Evolutionary conservation across 768 basidiomycete genomes (phyloP), one percentile per base, ranked within the genome.

Genomic region (Sporobolomyces phaffii): DNA sequence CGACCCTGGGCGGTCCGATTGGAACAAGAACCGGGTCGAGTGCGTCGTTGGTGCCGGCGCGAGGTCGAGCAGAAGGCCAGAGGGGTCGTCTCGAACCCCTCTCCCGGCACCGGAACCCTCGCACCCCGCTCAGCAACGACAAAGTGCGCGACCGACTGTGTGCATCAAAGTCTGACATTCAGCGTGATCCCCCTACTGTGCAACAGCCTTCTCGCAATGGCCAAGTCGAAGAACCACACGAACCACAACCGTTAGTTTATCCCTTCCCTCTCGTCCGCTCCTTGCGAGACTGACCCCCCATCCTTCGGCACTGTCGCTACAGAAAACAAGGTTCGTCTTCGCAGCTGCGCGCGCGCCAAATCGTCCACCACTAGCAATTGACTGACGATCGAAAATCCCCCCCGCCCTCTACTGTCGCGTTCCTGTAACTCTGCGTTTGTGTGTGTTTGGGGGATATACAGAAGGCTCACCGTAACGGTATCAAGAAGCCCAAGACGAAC

Each of bases 391-490:
- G n/a, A 18, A 34, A 34, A 18, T 38, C 53, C n/a, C 17, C 20
- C 51, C 33, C 51, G 24, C 34, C 53, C 34, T 54, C 18, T 54
- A 22, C 53, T 33, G 29, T 33, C n/a, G n/a, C n/a, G n/a, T n/a
- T n/a, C n/a, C n/a, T n/a, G n/a, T n/a, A n/a, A n/a, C n/a, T n/a
- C n/a, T n/a, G n/a, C n/a, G n/a, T n/a, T n/a, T n/a, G 5, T 34
- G 31, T 36, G 26, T 22, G 36, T 20, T 24, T 5, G 26, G 20
- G 33, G 11, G 50, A 61, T 51, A 60, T 43, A 53, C 65, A 75
- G 73, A 97, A 96, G 85, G 91, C 94, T 73, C 94, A 98, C 83
- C 85, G 89, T 73, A 98, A 98, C 83, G 94, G 93, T 77, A 94
- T 97, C 82, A 91, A 88, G 82, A 85, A 83, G 78, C 87, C 90